Conservation (phyloP, 2,329 filamentous ascomycete genomes). For the Sporothrix inflata region DNA sequence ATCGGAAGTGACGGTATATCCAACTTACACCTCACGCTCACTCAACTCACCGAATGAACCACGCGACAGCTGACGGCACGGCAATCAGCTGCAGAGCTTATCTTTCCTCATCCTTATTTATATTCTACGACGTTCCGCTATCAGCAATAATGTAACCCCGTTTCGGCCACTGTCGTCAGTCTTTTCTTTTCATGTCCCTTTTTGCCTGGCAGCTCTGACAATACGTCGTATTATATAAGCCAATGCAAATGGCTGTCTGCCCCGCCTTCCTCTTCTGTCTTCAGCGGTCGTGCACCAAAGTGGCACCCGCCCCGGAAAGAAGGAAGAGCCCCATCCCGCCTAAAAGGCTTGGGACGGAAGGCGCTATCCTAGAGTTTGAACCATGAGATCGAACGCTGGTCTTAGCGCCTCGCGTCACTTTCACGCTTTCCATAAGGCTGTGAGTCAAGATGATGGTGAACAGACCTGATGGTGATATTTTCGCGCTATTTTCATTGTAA, state of each 20-base stretch:
- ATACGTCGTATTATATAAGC: not conserved
- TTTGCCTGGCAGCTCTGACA: no score
- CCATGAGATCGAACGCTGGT: not conserved
- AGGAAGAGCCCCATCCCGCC: not conserved
- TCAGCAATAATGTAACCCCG: not conserved
- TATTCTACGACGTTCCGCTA: not conserved
- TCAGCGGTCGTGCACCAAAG: not conserved
- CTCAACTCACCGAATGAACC: not conserved
- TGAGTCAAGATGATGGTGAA: not conserved
- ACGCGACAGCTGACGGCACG: not conserved
- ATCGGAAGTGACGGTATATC: not conserved
- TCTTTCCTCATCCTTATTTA: not conserved
- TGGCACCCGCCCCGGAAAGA: not conserved
- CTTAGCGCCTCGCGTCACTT: not conserved
- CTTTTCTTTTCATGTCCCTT: no score
- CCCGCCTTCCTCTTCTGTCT: conserved; percentile 18
- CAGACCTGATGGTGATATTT: no score
- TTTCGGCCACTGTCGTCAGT: not conserved
- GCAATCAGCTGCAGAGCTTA: conserved; percentile 4
- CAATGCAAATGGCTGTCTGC: not conserved
- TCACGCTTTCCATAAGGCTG: not conserved
- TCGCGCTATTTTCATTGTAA: not conserved
- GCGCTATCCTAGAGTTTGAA: not conserved
- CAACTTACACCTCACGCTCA: not conserved
- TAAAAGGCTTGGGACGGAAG: not conserved